Evolutionary conservation across 2,329 filamentous ascomycete genomes (phyloP).

Genomic region (Sclerotinia borealis): DNA sequence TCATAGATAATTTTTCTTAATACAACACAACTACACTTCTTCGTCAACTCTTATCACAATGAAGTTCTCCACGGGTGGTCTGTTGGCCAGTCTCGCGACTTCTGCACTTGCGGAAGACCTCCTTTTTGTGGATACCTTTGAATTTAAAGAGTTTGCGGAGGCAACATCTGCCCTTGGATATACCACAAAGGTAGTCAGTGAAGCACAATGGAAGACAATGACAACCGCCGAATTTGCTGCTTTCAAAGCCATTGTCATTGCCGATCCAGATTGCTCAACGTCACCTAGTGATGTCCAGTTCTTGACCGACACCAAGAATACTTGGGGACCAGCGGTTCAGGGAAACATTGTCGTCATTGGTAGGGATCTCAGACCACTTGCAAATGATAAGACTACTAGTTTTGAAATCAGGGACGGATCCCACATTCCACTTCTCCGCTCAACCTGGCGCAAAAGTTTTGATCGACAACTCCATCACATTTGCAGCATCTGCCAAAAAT

Average conservation of each 20-base stretch:
- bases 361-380: constrained; percentile 6
- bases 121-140: constrained; percentile 30
- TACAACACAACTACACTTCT: background rate
- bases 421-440: constrained; percentile 12
- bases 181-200: constrained; percentile 34
- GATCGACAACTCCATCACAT: constrained; percentile 37
- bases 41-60: background rate
- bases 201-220: constrained; percentile 35
- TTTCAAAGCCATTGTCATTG: constrained; percentile 41
- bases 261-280: constrained; percentile 35
- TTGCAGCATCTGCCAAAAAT: constrained; percentile 31
- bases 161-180: constrained; percentile 20
- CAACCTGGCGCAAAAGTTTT: constrained; percentile 33
- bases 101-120: constrained; percentile 29
- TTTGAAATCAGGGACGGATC: constrained; percentile 30
- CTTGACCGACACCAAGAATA: constrained; percentile 35
- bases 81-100: constrained; percentile 18
- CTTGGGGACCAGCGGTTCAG: constrained; percentile 37
- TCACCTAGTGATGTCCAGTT: constrained; percentile 32
- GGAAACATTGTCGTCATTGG: constrained; percentile 40
- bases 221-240: constrained; percentile 38
- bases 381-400: background rate
- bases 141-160: constrained; percentile 27
- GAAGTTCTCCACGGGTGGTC: constrained; percentile 17
- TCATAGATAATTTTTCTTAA: background rate